Conservation (phyloP, 805 yeast genomes). For the Saccharomyces kudriavzevii region DNA sequence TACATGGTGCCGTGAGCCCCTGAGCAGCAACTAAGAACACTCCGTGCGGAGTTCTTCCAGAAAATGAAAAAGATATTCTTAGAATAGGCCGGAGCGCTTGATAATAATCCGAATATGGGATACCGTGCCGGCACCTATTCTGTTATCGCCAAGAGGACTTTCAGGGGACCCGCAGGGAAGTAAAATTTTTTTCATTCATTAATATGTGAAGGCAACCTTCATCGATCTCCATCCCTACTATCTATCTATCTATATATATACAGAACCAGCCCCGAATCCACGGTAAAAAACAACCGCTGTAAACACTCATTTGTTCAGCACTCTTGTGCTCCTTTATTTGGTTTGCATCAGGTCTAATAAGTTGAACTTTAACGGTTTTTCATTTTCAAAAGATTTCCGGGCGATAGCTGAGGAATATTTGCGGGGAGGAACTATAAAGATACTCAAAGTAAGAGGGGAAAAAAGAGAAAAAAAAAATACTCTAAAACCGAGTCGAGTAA, state of each 20-base stretch:
- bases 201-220: not conserved
- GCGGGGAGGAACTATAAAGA: not conserved
- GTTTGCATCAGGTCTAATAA: not conserved
- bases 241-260: not conserved
- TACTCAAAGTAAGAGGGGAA: not conserved
- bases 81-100: not conserved
- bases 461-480: not conserved
- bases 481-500: constrained; percentile 9
- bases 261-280: not conserved
- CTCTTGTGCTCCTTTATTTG: not conserved
- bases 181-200: not conserved
- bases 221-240: not conserved
- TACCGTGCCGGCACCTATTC: not conserved
- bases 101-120: not conserved
- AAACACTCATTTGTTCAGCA: not conserved
- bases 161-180: not conserved
- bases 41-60: not conserved
- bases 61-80: not conserved
- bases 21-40: not conserved
- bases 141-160: not conserved
- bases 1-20: not conserved
- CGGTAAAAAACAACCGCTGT: no score
- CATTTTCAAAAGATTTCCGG: not conserved
- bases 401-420: not conserved
- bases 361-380: not conserved